Evolutionary conservation across 257 asterid species (phyloP), one percentile per base, ranked within the genome.

Genomic region (Plantago major): DNA sequence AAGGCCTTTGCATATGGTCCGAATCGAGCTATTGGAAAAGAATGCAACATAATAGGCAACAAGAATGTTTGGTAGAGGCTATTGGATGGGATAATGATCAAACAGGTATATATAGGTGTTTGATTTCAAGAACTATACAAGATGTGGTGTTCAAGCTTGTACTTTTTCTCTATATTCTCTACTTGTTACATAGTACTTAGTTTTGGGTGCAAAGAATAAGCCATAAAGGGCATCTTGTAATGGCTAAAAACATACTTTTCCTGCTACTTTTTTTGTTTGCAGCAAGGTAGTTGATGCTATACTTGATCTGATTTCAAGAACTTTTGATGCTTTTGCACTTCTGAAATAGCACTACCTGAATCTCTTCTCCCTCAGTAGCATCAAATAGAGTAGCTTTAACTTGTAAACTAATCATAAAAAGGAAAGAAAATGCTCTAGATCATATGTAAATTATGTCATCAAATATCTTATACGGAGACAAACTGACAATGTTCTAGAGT

Each of bases 31-130:
- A 90, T 87, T 72, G 57, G 1, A 55, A 45, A 71, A 68, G 12
- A 14, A 51, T 42, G 7, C 22, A 17, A 49, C 33, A 7, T 38
- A 2, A 9, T 17, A 37, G 58, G 47, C 33, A 11, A 19, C 10
- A 38, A 38, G 28, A 15, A 11, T 12, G 11, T 58, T 38, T 50
- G 47, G 38, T 46, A 28, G 67, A 66, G 28, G 65, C 22, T 55
- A 26, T 19, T 53, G 65, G 46, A 16, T 37, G 6, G 60, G 68
- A 46, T 46, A 61, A 58, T 15, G 12, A 42, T n/a, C 5, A 1
- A 14, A 28, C 6, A 14, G 74, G 76, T 84, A 81, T 87, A 72
- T 83, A 86, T 90, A 90, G 89, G 68, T 12, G 65, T 54, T 40
- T 54, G 64, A 33, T 33, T 33, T 33, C 40, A 33, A 33, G 40